Percentiles rank a stretch among this genome's conserved stretches.
phyloP scores from a whole-genome alignment of 176 grass and related monocot species.

The Oryza brachyantha region DNA sequence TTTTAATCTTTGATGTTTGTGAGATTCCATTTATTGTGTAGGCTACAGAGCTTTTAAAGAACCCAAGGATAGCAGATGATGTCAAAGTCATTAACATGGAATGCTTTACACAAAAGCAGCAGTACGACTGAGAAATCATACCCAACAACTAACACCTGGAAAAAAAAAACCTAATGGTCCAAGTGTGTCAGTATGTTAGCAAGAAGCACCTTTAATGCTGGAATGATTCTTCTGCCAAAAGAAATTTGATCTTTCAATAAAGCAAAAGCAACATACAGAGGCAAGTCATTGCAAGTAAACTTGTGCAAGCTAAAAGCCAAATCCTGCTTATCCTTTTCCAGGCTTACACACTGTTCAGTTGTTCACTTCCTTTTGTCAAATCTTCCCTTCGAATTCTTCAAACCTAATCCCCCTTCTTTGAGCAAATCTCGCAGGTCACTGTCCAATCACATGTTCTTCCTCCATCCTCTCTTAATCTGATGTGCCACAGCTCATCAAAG shows the following conservation, averaged over 20 bases:
- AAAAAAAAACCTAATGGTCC: conserved; percentile 38
- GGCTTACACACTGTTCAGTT: conserved; percentile 18
- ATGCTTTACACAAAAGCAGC: conserved; percentile 38
- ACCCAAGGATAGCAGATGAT: neutral
- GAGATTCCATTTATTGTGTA: neutral
- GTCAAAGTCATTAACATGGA: conserved; percentile 10
- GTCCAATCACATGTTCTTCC: conserved; percentile 13
- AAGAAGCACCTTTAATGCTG: conserved; percentile 27
- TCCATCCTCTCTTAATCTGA: conserved; percentile 24
- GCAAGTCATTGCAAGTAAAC: conserved; percentile 49
- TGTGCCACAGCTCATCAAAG: conserved; percentile 2
- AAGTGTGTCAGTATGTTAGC: conserved; percentile 34
- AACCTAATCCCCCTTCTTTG: conserved; percentile 7
- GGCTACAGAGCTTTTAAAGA: conserved; percentile 1
- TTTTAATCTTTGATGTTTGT: neutral
- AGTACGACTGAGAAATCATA: conserved; percentile 32
- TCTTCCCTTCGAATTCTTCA: conserved; percentile 30
- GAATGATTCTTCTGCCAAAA: conserved; percentile 29
- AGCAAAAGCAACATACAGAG: conserved; percentile 48
- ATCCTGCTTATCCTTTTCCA: conserved; percentile 29
- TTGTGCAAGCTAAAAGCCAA: conserved; percentile 50
- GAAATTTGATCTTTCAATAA: conserved; percentile 40
- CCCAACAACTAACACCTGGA: conserved; percentile 42
- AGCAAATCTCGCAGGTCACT: conserved; percentile 15
- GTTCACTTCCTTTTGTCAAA: conserved; percentile 22